These are phyloP conservation scores for Aureobasidium sp. DNA, from an alignment of 2,329 filamentous ascomycete species.

Conservation along the genomic window DNA sequence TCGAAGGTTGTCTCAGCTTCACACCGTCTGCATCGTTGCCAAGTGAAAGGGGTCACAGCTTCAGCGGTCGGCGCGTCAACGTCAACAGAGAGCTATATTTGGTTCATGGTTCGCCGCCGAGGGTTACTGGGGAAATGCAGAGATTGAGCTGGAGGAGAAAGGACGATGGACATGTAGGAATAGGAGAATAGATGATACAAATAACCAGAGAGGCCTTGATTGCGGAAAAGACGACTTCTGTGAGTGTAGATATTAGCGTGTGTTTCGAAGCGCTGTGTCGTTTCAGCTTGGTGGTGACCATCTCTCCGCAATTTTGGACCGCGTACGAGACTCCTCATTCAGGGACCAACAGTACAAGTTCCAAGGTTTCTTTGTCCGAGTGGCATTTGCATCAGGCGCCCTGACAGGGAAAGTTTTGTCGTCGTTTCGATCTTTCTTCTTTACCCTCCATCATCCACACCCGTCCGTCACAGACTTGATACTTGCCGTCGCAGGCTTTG, in stretches of 20 bases:
- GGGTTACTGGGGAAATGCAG: conserved; percentile 1
- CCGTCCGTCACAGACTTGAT: neutral
- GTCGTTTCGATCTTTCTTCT: conserved; percentile 1
- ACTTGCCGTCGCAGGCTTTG: neutral
- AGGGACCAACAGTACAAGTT: neutral
- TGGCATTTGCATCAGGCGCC: neutral
- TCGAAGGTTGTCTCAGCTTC: neutral
- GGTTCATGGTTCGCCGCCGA: neutral
- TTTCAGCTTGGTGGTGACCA: neutral
- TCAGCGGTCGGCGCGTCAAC: neutral
- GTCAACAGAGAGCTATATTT: neutral
- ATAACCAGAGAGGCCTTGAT: neutral
- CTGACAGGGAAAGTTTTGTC: neutral
- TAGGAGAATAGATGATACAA: neutral
- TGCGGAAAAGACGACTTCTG: neutral
- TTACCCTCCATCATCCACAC: neutral
- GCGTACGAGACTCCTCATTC: neutral
- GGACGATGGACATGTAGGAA: neutral
- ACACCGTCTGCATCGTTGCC: neutral
- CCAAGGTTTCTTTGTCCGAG: neutral
- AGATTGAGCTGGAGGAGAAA: neutral
- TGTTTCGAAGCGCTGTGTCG: conserved; percentile 5
- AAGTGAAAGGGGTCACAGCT: neutral
- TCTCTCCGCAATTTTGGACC: neutral
- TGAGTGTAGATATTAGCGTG: neutral